Evolutionary conservation across 1,139 yeast genomes (phyloP).

Genomic region (Candida labiduridarum): DNA sequence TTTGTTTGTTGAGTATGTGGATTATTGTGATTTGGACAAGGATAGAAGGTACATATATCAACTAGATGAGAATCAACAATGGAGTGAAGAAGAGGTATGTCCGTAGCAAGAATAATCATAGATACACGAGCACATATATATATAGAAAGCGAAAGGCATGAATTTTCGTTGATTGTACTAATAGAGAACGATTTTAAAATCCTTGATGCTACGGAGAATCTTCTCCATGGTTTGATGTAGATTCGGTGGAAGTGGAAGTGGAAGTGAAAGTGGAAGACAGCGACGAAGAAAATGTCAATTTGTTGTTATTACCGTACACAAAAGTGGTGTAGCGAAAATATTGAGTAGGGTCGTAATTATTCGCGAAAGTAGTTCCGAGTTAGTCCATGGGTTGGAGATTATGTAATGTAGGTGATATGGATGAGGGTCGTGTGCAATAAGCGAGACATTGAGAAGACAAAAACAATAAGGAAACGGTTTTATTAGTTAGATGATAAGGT

Average conservation of each 20-base stretch:
- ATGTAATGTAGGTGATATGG: too few relatives aligned
- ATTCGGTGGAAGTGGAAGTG: not conserved
- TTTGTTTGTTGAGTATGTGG: conserved; percentile 73
- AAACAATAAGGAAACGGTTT: not conserved
- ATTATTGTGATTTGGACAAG: conserved; percentile 60
- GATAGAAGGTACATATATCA: conserved; percentile 59
- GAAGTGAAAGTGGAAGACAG: not conserved
- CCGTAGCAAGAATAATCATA: conserved; percentile 34
- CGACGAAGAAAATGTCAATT: not conserved
- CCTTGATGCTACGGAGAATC: not conserved
- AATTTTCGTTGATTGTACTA: too few relatives aligned
- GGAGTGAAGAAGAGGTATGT: conserved; percentile 80
- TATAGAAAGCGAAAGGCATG: too few relatives aligned
- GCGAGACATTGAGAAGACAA: not conserved
- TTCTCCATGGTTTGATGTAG: conserved; percentile 1
- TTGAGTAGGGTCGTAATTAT: not conserved
- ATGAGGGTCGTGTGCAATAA: not conserved
- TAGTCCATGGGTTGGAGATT: not conserved
- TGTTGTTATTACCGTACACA: not conserved
- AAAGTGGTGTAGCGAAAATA: not conserved
- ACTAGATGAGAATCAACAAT: conserved; percentile 58
- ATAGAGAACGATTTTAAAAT: not conserved
- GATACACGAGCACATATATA: too few relatives aligned
- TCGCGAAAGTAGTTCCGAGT: not conserved
- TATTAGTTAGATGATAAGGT: too few relatives aligned